Percentiles rank a stretch among this genome's conserved stretches.
These are phyloP conservation scores for Penicillium simplicissimum DNA, from an alignment of 495 filamentous ascomycete species.

Conservation along the genomic window DNA sequence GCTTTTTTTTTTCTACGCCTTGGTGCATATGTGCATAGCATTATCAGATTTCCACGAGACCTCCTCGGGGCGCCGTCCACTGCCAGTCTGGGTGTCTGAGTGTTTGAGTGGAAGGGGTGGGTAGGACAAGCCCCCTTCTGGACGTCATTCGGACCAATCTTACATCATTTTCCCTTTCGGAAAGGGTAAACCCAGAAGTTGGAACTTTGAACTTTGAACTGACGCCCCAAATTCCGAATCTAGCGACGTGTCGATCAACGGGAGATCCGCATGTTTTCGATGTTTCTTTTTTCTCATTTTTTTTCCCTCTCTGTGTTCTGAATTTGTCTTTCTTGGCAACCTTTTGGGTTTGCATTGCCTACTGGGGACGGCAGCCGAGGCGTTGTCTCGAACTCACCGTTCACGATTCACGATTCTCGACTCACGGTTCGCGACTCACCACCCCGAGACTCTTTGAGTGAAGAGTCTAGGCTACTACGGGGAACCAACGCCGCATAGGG, in stretches of 20 bases:
- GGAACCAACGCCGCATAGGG: neutral
- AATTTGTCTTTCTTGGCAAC: neutral
- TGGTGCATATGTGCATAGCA: slow-evolving; percentile 1
- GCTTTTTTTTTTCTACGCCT: neutral
- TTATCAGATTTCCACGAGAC: neutral
- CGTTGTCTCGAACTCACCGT: too few species aligned
- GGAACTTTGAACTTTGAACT: neutral
- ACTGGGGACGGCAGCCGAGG: neutral
- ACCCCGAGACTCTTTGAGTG: too few species aligned
- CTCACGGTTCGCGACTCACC: too few species aligned
- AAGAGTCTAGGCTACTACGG: too few species aligned
- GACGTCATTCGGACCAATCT: slow-evolving; percentile 25
- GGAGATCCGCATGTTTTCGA: slow-evolving; percentile 20
- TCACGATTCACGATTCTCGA: too few species aligned
- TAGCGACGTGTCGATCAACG: slow-evolving; percentile 22
- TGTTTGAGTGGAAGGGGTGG: too few species aligned
- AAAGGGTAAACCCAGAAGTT: neutral
- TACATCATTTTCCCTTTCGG: slow-evolving; percentile 11
- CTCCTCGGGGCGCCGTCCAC: neutral
- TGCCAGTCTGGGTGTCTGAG: too few species aligned
- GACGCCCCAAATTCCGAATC: neutral
- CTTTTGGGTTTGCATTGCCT: neutral
- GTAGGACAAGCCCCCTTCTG: slow-evolving; percentile 22
- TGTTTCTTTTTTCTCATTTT: neutral
- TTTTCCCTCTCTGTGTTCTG: too few species aligned